These are phyloP conservation scores for Macaranga tanarius DNA, from an alignment of 441 rosid species.

Conservation along the genomic window DNA sequence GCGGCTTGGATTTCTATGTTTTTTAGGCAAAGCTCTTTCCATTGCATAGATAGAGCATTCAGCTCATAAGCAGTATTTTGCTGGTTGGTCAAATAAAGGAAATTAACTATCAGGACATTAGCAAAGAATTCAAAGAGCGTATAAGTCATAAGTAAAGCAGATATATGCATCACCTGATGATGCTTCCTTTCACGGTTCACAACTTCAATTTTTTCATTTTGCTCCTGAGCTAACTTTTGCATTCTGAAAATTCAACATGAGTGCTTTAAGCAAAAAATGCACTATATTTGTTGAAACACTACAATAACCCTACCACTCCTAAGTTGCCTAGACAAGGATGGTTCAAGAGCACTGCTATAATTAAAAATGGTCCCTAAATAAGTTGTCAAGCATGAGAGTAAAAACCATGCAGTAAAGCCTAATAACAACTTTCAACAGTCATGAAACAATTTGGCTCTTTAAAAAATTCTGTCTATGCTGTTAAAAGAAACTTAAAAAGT, in stretches of 20 bases:
- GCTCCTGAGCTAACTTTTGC: slow-evolving; percentile 74
- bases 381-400: background rate
- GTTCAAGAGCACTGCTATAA: background rate
- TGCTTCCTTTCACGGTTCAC: slow-evolving; percentile 91
- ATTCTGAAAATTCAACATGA: slow-evolving; percentile 44
- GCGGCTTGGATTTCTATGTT: slow-evolving; percentile 82
- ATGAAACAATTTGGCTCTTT: background rate
- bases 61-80: slow-evolving; percentile 90
- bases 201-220: slow-evolving; percentile 73
- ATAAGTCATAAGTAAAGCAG: background rate
- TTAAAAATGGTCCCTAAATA: background rate
- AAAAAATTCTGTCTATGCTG: background rate
- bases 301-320: background rate
- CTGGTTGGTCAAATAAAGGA: slow-evolving; percentile 38
- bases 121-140: slow-evolving; percentile 17
- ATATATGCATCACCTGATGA: slow-evolving; percentile 68
- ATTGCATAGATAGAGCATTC: slow-evolving; percentile 76
- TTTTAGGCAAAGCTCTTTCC: slow-evolving; percentile 86
- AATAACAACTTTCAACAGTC: background rate
- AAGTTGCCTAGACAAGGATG: background rate
- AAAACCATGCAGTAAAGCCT: background rate
- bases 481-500: background rate
- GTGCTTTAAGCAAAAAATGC: background rate
- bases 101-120: slow-evolving; percentile 13
- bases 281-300: background rate